Base-by-base conservation (phyloP, 805 yeast species). In the Yarrowia sp. region DNA sequence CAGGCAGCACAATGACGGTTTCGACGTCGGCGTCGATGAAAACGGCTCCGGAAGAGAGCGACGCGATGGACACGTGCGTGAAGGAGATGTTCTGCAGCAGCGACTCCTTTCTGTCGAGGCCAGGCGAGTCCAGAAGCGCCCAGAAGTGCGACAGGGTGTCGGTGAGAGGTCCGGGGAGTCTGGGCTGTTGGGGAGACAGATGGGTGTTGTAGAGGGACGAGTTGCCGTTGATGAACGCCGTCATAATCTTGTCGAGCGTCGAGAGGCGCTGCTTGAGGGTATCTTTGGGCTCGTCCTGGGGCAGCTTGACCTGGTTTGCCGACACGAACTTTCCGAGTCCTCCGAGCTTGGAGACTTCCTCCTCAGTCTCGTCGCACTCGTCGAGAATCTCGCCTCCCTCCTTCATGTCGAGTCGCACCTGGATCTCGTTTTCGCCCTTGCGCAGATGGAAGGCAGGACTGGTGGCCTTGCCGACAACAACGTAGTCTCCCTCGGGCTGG, bases 11-110 rank as follows among this genome's bases (percentile, higher is more conserved):
- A 14, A 55, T 55, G 38, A 14, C 25, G 10, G 47, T 36, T 18
- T 36, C 46, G 14, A 55, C 47, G 6, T 55, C 47, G 1, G 61
- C 61, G 14, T 55, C 61, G 21, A 55, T 55, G 47, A 38, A 55
- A 8, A 55, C 61, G 1, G 61, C 46, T 14, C 47, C 61, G 1
- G 61, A 38, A 29, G 61, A 38, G 4, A 55, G 29, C 18, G 61
- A 55, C 3, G 61, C 46, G 10, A 55, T 13, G 8, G 47, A 29
- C 7, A 55, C 61, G 19, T 55, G 61, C 0, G 31, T 38, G 27
- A 55, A 39, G 1, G 46, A 39, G 19, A 55, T 38, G 22, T 55
- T 55, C 19, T 21, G 47, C 13, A 55, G 21, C 4, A 55, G 36
- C 4, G 46, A 27, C 29, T 38, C 47, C 2, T 31, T 13, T 27